These are phyloP conservation scores for Picea sitchensis DNA, from an alignment of 75 land plant genomes.

Conservation along the genomic window DNA sequence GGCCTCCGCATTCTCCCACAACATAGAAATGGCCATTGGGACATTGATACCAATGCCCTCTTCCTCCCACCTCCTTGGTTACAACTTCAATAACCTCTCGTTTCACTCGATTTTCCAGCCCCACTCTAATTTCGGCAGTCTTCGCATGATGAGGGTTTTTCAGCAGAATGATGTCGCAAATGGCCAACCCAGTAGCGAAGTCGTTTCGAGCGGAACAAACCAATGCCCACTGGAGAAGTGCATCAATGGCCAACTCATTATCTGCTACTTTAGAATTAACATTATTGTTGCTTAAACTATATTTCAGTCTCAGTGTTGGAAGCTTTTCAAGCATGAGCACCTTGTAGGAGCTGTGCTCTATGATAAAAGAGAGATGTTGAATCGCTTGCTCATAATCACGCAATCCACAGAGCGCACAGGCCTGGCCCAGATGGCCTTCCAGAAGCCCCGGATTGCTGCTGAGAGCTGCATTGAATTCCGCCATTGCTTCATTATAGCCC, in stretches of 20 bases:
- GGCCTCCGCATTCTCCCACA: constrained; percentile 22
- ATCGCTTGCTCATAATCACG: not conserved
- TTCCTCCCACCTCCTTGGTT: constrained; percentile 6
- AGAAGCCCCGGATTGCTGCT: not conserved
- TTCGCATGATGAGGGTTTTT: constrained; percentile 7
- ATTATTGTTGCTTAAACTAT: not conserved
- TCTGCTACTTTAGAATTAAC: not conserved
- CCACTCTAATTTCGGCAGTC: constrained; percentile 5
- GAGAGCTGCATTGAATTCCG: constrained; percentile 10
- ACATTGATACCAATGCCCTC: constrained; percentile 23
- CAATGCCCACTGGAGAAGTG: constrained; percentile 12
- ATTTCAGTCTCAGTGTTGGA: not conserved
- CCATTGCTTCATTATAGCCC: constrained; percentile 8
- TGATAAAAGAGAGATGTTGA: constrained; percentile 12
- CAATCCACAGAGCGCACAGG: not conserved
- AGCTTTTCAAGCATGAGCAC: not conserved
- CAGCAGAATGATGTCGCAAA: constrained; percentile 12
- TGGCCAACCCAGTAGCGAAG: not conserved
- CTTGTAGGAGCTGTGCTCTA: constrained; percentile 16
- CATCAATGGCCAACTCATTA: constrained; percentile 10
- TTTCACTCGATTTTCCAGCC: not conserved
- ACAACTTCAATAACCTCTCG: constrained; percentile 5
- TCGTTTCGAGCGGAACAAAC: not conserved
- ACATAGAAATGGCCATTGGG: constrained; percentile 24
- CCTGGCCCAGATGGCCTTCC: constrained; percentile 18